Base-by-base conservation (phyloP, 768 basidiomycete species). In the Trametes maxima region DNA sequence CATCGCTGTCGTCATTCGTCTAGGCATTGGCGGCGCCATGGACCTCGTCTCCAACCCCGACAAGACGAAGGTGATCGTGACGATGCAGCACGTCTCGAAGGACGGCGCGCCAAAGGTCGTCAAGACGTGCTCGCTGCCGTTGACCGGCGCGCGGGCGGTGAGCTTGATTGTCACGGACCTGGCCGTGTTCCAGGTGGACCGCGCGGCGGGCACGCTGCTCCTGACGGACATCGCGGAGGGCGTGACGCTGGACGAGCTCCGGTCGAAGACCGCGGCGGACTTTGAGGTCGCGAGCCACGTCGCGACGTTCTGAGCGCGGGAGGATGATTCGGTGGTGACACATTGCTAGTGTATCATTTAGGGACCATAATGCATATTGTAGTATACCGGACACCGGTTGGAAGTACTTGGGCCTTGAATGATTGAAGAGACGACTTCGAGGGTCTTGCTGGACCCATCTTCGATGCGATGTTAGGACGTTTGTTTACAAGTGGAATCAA, bases 21-120 rank as follows among this genome's bases (percentile, higher is more conserved):
- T 69, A 89, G 91, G 92, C 47, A 94, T 95, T 71, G 94, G 95
- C 39, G 95, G 95, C 62, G 94, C 94, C 3, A 95, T 95, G 92
- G 93, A 95, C 70, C 86, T 95, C 52, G 92, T 94, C 59, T 95
- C 94, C 55, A 96, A 95, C 75, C 94, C 94, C 0, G 93, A 95
- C 74, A 88, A 89, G 77, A 97, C 95, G 45, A 95, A 91, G 75
- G 88, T 94, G 65, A 92, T 95, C 56, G 92, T 82, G 7, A 82
- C 90, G 39, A 89, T 92, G 84, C 94, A 96, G 70, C 94, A 95
- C 77, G 84, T 85, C 69, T 86, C 91, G 40, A 95, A 94, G 77
- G 87, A 92, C 70, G 95, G 94, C 40, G 85, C 83, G 63, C 87
- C 89, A 22, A 97, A 97, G 80, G 86, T 97, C 60, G 80, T 95